A percentile compares a stretch with the other conserved stretches of the same genome.
Evolutionary conservation across 2,329 filamentous ascomycete genomes (phyloP).

Genomic region (Volutella citrinella): DNA sequence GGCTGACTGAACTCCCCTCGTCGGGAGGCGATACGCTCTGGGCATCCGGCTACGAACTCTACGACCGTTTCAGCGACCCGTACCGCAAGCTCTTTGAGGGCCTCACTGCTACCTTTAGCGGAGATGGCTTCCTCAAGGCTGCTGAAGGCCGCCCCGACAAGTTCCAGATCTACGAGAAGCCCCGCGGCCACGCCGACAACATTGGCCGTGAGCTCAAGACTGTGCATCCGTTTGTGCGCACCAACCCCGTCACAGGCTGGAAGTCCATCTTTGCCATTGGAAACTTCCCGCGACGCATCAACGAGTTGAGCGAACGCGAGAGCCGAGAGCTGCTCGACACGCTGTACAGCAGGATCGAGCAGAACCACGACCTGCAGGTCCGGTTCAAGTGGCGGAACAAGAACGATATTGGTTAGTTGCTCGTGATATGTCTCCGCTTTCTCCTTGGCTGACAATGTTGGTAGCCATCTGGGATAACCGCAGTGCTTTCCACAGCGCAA

Average conservation of each 20-base stretch:
- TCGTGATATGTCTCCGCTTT: no score
- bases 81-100: conserved; percentile 51
- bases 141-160: conserved; percentile 26
- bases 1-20: conserved; percentile 49
- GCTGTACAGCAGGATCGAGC: conserved; percentile 38
- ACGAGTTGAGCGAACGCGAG: conserved; percentile 41
- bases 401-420: conserved; percentile 36
- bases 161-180: conserved; percentile 30
- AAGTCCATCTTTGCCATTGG: conserved; percentile 45
- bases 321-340: conserved; percentile 39
- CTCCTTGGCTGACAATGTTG: rapidly evolving
- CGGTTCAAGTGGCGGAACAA: conserved; percentile 42
- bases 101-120: conserved; percentile 45
- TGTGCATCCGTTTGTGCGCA: conserved; percentile 55
- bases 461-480: conserved; percentile 61
- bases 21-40: conserved; percentile 58
- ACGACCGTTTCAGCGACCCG: conserved; percentile 50
- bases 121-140: conserved; percentile 11
- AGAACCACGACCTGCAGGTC: conserved; percentile 49
- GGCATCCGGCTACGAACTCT: conserved; percentile 59
- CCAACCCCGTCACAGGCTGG: conserved; percentile 63
- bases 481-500: conserved; percentile 56
- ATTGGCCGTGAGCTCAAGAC: conserved; percentile 45
- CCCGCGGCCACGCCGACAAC: conserved; percentile 39
- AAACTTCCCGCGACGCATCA: conserved; percentile 40